Conservation (phyloP, 2,329 filamentous ascomycete species). For the Paecilomyces variotii region DNA sequence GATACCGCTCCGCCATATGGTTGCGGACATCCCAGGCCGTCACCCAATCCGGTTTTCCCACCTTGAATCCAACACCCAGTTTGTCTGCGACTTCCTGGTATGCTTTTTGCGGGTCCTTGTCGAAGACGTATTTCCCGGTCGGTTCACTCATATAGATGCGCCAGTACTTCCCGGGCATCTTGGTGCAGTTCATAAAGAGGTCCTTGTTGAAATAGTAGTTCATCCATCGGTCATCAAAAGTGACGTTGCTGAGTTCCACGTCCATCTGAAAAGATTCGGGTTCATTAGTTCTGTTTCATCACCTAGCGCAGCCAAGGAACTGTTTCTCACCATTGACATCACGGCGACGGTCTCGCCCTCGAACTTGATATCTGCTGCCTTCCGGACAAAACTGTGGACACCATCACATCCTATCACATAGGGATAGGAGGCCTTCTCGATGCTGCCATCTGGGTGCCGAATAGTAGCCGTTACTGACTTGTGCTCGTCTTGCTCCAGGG, state of each 20-base stretch:
- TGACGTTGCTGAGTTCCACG: neutral
- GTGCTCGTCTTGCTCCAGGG: neutral
- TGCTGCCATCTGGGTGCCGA: neutral
- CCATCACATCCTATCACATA: neutral
- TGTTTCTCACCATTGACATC: neutral
- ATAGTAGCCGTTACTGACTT: neutral
- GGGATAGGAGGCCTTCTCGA: neutral
- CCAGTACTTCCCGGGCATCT: constrained; percentile 1
- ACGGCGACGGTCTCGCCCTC: neutral
- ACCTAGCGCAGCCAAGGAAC: neutral
- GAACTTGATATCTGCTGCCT: neutral
- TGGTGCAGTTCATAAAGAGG: constrained; percentile 1
- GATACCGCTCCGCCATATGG: neutral
- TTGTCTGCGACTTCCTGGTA: constrained; percentile 1
- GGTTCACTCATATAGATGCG: constrained; percentile 2
- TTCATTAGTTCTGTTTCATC: neutral
- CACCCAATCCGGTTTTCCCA: neutral
- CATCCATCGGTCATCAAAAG: constrained; percentile 1
- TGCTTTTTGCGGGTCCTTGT: neutral
- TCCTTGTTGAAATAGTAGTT: constrained; percentile 2
- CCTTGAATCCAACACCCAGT: constrained; percentile 1
- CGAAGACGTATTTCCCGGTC: neutral
- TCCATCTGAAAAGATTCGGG: neutral
- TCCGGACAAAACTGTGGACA: neutral
- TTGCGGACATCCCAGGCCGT: constrained; percentile 1